A percentile compares a stretch with the other conserved stretches of the same genome.
Evolutionary conservation across 2,329 filamentous ascomycete species (phyloP).

Genomic region (Tolypocladium tropicale): DNA sequence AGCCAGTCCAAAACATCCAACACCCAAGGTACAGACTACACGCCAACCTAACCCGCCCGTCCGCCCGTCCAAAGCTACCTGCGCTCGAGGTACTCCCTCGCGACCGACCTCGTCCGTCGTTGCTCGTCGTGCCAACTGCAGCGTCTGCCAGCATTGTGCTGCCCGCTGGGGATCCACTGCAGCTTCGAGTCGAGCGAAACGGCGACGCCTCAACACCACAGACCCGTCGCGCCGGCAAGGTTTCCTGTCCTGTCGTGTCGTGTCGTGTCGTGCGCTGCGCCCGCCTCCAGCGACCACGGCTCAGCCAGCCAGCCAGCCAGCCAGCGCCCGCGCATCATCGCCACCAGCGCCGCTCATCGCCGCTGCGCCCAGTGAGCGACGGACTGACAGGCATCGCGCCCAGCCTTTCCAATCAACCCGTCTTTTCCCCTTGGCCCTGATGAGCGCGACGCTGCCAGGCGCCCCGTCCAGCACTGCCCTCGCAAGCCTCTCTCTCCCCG

Average conservation of each 20-base stretch:
- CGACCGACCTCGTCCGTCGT: conserved; percentile 14
- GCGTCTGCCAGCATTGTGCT: conserved; percentile 4
- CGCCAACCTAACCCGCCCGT: conserved; percentile 1
- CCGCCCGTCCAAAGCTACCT: conserved; percentile 26
- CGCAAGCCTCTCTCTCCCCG: no score
- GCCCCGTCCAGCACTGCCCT: not conserved
- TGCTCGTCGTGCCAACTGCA: conserved; percentile 6
- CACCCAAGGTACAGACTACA: conserved; percentile 17
- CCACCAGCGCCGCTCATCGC: not conserved
- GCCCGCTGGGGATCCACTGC: conserved; percentile 6
- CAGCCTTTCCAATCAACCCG: not conserved
- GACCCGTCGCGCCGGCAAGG: not conserved
- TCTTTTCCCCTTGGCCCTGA: not conserved
- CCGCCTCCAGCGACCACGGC: conserved; percentile 1
- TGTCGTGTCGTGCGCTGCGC: conserved; percentile 2
- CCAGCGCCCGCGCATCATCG: conserved; percentile 1
- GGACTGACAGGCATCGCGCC: not conserved
- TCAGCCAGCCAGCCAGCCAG: not conserved
- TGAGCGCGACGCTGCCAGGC: not conserved
- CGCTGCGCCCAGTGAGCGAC: not conserved
- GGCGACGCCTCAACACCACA: conserved; percentile 3
- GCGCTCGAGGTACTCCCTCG: conserved; percentile 24
- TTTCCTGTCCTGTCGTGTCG: conserved; percentile 2
- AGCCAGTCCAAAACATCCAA: conserved; percentile 28
- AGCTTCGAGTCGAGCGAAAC: not conserved